Evolutionary conservation across 805 yeast genomes (phyloP), one percentile per base, ranked within the genome.

Genomic region (Candida awuae): DNA sequence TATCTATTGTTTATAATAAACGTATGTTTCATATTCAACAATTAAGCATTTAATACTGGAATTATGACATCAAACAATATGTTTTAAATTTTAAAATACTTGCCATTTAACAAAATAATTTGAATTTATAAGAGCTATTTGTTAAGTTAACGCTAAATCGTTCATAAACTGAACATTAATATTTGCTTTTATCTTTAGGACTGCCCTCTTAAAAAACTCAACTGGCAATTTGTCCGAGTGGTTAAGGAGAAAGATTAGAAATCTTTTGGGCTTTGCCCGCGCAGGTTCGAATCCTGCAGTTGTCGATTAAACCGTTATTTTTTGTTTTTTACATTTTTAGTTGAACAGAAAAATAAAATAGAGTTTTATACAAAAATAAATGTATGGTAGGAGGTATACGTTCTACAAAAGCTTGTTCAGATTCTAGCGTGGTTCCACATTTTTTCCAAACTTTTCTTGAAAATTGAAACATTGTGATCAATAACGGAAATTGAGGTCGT

Each of bases 391-490:
- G 10, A 8, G 10, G 8, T 8, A 22, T 22, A 8, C 10, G 8
- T 22, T 22, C 25, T 8, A 10, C 25, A 22, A 22, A 22, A 19
- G 21, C 25, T 17, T 25, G 36, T 20, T 29, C 36, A 16, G 57
- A 47, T 38, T 54, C n/a, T 61, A 6, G 75, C 66, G 44, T 62
- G 63, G 44, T 70, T 70, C 80, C 80, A 75, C 71, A 84, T 78
- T 48, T 77, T 76, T 64, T 79, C 83, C 47, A 88, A 67, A 1
- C 92, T 79, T 39, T 73, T 74, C 49, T 83, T 80, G 55, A 90
- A 83, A 15, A 84, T 71, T 38, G 80, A 81, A 31, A 90, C 86
- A 58, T 90, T 90, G 58, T 85, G 88, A 59, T 92, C 97, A 9
- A 90, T 80, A 26, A 90, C 73, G 0, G 95, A 67, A 27, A 73